Evolutionary conservation across 768 basidiomycete genomes (phyloP).

Genomic region (Tephrocybe sp.): DNA sequence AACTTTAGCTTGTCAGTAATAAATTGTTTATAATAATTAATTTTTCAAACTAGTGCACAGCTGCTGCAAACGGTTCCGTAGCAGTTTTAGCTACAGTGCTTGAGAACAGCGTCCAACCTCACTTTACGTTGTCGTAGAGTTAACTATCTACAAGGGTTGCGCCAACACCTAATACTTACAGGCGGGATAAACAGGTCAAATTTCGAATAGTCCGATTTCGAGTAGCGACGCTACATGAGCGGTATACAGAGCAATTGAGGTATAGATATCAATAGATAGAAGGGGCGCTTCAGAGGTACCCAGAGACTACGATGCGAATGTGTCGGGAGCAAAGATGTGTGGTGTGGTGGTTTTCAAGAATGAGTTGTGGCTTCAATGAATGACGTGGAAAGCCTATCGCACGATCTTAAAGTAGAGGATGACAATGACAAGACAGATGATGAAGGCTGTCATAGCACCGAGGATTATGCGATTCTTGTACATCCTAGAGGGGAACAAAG

Average conservation of each 20-base stretch:
- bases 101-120: no score
- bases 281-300: not conserved
- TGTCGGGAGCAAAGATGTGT: not conserved
- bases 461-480: constrained; percentile 86
- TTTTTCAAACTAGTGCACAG: no score
- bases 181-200: not conserved
- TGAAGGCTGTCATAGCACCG: constrained; percentile 70
- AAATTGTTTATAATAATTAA: no score
- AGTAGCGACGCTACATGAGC: no score
- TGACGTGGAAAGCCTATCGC: constrained; percentile 5
- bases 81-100: no score
- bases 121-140: no score
- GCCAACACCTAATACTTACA: no score
- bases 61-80: no score
- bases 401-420: constrained; percentile 65
- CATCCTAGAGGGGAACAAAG: constrained; percentile 54
- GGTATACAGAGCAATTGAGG: not conserved
- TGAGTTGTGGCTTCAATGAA: no score
- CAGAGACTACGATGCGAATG: not conserved
- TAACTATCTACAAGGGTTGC: no score
- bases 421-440: constrained; percentile 69
- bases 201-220: no score
- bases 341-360: not conserved
- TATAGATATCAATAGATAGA: not conserved
- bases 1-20: no score